A percentile compares a stretch with the other conserved stretches of the same genome.
Evolutionary conservation across 2,329 filamentous ascomycete genomes (phyloP).

Genomic region (Tolypocladium endophyticum): DNA sequence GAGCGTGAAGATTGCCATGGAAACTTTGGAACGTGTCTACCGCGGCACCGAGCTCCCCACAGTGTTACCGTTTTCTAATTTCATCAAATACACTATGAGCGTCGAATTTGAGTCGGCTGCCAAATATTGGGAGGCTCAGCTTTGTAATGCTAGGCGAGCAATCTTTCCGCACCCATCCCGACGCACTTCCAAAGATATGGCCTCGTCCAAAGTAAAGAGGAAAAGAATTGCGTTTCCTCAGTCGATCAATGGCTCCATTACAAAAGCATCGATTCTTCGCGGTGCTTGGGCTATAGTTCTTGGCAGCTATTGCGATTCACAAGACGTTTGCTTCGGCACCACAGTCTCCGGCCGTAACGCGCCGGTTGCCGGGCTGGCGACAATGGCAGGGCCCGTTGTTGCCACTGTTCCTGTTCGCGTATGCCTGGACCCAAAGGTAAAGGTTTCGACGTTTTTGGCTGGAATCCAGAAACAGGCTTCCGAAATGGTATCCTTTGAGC

Average conservation of each 20-base stretch:
- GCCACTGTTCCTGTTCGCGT: constrained; percentile 8
- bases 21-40: constrained; percentile 3
- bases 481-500: constrained; percentile 8
- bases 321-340: constrained; percentile 14
- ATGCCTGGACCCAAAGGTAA: neutral
- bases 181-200: neutral
- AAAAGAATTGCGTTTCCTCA: neutral
- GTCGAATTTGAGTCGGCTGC: neutral
- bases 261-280: constrained; percentile 10
- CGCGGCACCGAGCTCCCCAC: neutral
- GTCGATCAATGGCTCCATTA: neutral
- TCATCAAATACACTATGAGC: constrained; percentile 1
- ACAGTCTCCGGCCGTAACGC: constrained; percentile 13
- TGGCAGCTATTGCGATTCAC: constrained; percentile 5
- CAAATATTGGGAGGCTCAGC: constrained; percentile 4
- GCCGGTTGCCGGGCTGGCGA: constrained; percentile 9
- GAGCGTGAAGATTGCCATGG: constrained; percentile 6
- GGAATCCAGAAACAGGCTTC: constrained; percentile 7
- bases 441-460: constrained; percentile 5
- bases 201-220: no score
- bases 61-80: neutral
- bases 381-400: constrained; percentile 10
- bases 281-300: constrained; percentile 17
- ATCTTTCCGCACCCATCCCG: neutral
- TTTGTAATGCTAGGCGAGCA: neutral